Base-by-base conservation (phyloP, 371 early-diverging fungal species). In the Haplosporangium sp. region DNA sequence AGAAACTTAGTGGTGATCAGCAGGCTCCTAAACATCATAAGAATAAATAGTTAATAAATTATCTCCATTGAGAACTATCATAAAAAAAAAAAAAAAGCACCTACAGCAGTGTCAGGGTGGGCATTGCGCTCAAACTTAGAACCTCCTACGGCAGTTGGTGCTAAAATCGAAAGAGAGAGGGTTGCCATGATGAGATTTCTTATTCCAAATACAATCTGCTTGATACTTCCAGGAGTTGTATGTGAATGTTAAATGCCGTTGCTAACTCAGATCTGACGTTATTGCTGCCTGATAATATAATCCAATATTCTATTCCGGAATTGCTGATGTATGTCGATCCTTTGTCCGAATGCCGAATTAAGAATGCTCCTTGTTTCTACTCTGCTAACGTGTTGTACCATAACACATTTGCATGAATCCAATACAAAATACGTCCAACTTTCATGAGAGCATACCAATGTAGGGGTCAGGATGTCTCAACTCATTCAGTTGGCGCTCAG, bases 111-210 rank as follows among this genome's bases (percentile, higher is more conserved):
- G 48, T 38, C 37, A 45, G 91, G 91, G 63, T 92, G 94, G 68
- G 89, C 81, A 83, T 95, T 94, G 72, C 96, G 91, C 84, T 96
- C 95, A 89, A 92, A 96, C 84, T 94, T 95, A 75, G 93, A 86
- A 72, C 96, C 96, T 27, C 91, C 93, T 62, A 92, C 93, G 62
- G 92, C 92, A 76, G 91, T 81, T 60, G 92, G 90, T 71, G 84
- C 94, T 94, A 55, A 34, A 19, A 45, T 27, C 42, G 19, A 60
- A 53, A 44, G 44, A 44, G 13, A 44, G 44, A 13, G 13, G 13
- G 5, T 44, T 13, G 11, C 13, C 13, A 44, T 44, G 44, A 13
- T 44, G 13, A 44, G 44, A 44, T 44, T 8, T 44, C 44, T 13
- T 44, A 44, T 44, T 44, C 11, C 44, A 8, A 44, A 44, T 44